A percentile compares a stretch with the other conserved stretches of the same genome.
phyloP scores from a whole-genome alignment of 2,329 filamentous ascomycete species.

The Coniochaeta prunicola region DNA sequence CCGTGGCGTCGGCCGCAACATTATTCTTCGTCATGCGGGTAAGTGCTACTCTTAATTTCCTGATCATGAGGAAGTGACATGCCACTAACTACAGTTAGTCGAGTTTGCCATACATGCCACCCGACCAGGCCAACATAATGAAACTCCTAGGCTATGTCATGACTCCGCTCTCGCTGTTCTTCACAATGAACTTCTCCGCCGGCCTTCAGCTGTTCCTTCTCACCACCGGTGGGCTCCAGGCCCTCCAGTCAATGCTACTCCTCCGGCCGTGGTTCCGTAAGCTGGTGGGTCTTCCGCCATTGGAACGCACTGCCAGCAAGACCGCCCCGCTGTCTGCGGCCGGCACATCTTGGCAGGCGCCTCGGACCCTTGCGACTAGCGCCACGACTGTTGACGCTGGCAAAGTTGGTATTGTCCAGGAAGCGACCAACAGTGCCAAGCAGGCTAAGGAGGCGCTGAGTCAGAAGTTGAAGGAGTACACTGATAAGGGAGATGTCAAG shows the following conservation, averaged over 20 bases:
- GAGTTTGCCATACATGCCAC: slow-evolving; percentile 22
- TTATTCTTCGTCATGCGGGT: slow-evolving; percentile 55
- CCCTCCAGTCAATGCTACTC: slow-evolving; percentile 36
- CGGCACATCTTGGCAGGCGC: slow-evolving; percentile 20
- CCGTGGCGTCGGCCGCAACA: slow-evolving; percentile 48
- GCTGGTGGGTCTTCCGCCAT: slow-evolving; percentile 27
- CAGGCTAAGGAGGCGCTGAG: slow-evolving; percentile 12
- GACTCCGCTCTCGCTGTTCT: slow-evolving; percentile 20
- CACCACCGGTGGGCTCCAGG: slow-evolving; percentile 27
- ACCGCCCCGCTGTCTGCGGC: slow-evolving; percentile 5
- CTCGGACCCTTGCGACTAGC: slow-evolving; percentile 19
- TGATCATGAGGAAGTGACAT: not conserved
- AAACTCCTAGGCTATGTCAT: slow-evolving; percentile 26
- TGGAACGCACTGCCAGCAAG: slow-evolving; percentile 7
- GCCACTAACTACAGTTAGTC: slow-evolving; percentile 11
- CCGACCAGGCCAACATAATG: slow-evolving; percentile 21
- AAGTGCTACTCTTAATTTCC: slow-evolving; percentile 14
- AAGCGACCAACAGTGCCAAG: slow-evolving; percentile 8
- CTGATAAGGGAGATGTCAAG: slow-evolving; percentile 6
- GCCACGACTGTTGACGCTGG: slow-evolving; percentile 5
- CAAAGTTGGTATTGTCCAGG: slow-evolving; percentile 5
- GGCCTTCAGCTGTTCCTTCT: slow-evolving; percentile 59
- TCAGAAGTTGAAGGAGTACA: slow-evolving; percentile 12
- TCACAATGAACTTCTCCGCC: slow-evolving; percentile 41
- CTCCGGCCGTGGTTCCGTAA: slow-evolving; percentile 29